Evolutionary conservation across 2,329 filamentous ascomycete genomes (phyloP), one percentile per base, ranked within the genome.

Genomic region (Delphinella strobiligena): DNA sequence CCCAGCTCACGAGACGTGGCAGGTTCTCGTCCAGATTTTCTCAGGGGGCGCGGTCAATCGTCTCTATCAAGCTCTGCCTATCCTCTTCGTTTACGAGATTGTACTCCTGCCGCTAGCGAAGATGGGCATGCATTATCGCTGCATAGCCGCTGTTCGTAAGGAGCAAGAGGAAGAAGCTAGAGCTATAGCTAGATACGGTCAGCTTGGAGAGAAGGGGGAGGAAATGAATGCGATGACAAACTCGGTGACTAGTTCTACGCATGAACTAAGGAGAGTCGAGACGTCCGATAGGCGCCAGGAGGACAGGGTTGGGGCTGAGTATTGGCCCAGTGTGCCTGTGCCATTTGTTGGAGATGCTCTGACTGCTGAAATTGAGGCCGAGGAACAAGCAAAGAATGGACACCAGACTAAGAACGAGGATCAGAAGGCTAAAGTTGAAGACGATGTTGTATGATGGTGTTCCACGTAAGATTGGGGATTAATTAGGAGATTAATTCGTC

Each of bases 1-100:
- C 1, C 65, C 66, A 2, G 59, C 62, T 3, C 56, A 66, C 43
- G 52, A 60, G 22, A 49, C 60, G 10, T 68, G 63, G 45, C 54
- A 62, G 36, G 42, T 62, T 1, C 49, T 68, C 9, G 47, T 63
- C 3, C 56, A 67, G 32, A 62, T 68, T 35, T 69, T 64, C 64
- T 61, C 60, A 1, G 44, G 54, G 4, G 62, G 65, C 0, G 67
- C 61, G 38, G 60, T 64, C 31, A 61, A 61, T 4, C 47, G 56
- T 27, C 53, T 68, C 1, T 48, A 54, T 22, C 59, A 58, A 31
- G 54, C 61, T 1, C 50, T 70, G 5, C 64, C 66, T 0, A 55
- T 68, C 11, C 43, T 68, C 22, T 67, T 67, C 38, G 49, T 54
- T 0, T 66, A 59, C 54, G 61, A 62, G 49, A 16, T 63, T 8